Base-by-base conservation (phyloP, 441 rosid genomes). In the Raphanus hybrid region DNA sequence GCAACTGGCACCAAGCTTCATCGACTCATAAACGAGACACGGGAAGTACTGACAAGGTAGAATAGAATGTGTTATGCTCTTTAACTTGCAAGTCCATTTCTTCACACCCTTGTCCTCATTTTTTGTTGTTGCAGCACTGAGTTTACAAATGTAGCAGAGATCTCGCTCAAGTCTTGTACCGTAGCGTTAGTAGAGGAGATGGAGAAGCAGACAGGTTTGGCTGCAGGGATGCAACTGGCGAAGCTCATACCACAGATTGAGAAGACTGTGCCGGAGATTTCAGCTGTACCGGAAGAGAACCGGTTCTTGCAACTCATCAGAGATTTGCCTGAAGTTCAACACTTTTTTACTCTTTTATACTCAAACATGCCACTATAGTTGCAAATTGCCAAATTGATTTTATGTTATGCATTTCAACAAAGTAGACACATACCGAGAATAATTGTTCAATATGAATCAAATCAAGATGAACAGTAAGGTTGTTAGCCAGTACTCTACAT, bases 401-500 rank as follows among this genome's bases (percentile, higher is more conserved):
- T 64, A 37, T 35, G 10, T 2, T 54, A 23, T 43, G 9, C 61
- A 6, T 18, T 75, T 61, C 32, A 7, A 15, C 52, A 23, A 39
- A 52, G n/a, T 27, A 5, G 58, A 29, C 66, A 37, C 65, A 54
- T 54, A 20, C 16, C 27, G 4, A 15, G 23, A 70, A 54, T 70
- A 41, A 69, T 23, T 37, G 6, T 70, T 52, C 65, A 76, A 69
- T 50, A 69, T 76, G 70, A 70, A 69, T 63, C 63, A 52, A 37
- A 16, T 16, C 79, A 52, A 11, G 5, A 12, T 43, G 52, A 94
- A 94, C 75, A 94, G 97, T 76, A 94, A 94, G 86, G 98, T 92
- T 2, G 98, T 92, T 14, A 92, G 98, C 64, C 94, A 94, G 83
- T 91, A 94, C 84, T 94, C 98, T 0, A 85, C 92, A 2, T 82